Conservation (phyloP, 495 filamentous ascomycete species). For the Podospora fimiseda region DNA sequence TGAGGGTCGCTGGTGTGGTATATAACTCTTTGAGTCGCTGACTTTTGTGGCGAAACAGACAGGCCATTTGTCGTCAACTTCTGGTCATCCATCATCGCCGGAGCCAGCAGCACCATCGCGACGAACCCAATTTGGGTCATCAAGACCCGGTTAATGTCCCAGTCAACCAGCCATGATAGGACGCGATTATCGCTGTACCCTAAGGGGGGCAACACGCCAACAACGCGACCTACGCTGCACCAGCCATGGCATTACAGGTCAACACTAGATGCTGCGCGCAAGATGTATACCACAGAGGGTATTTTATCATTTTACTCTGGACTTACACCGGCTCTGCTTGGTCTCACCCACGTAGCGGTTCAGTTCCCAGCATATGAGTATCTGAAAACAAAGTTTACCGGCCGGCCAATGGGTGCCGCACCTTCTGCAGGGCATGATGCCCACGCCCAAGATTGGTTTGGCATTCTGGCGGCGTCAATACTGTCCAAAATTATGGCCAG, state of each 20-base stretch:
- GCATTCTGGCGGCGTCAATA: constrained; percentile 82
- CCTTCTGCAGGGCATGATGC: constrained; percentile 31
- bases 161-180: constrained; percentile 42
- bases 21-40: too few relatives aligned
- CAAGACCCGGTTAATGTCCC: constrained; percentile 96
- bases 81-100: constrained; percentile 79
- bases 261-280: constrained; percentile 82
- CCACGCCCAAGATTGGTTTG: constrained; percentile 45
- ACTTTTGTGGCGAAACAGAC: constrained; percentile 15
- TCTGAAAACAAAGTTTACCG: constrained; percentile 85
- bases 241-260: constrained; percentile 83
- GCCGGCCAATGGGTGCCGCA: constrained; percentile 68
- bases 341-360: constrained; percentile 91
- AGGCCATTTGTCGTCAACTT: constrained; percentile 47
- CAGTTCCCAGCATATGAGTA: constrained; percentile 97
- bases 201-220: constrained; percentile 40
- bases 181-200: constrained; percentile 37
- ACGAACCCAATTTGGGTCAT: constrained; percentile 99
- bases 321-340: constrained; percentile 83
- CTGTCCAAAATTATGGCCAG: constrained; percentile 92
- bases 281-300: constrained; percentile 91
- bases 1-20: too few relatives aligned
- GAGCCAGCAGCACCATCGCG: constrained; percentile 83
- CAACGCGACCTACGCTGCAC: constrained; percentile 43
- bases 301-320: constrained; percentile 91